Evolutionary conservation across 805 yeast species (phyloP).

Genomic region (Isabelozyma gotoi): DNA sequence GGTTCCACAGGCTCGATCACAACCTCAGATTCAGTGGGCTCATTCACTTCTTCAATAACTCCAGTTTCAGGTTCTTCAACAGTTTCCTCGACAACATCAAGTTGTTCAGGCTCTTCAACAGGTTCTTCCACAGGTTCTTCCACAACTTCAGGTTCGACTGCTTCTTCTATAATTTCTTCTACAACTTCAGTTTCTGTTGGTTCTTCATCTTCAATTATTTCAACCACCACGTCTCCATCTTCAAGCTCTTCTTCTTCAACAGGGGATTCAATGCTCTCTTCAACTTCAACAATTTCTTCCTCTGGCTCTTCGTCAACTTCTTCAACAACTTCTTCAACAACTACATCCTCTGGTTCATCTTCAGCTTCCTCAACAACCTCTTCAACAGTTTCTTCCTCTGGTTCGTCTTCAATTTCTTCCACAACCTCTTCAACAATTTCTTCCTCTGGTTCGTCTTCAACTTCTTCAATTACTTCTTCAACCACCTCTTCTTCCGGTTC

Average conservation of each 20-base stretch:
- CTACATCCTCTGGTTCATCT: constrained; percentile 4
- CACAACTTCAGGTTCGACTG: background rate
- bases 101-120: background rate
- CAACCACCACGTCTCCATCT: constrained; percentile 12
- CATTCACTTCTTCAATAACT: background rate
- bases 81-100: background rate
- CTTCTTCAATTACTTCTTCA: constrained; percentile 5
- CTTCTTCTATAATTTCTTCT: background rate
- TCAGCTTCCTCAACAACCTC: background rate
- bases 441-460: constrained; percentile 2
- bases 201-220: constrained; percentile 5
- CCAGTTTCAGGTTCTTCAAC: background rate
- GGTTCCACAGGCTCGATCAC: background rate
- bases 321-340: constrained; percentile 3
- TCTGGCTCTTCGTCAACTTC: constrained; percentile 6
- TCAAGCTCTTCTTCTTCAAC: constrained; percentile 18
- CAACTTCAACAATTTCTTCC: constrained; percentile 5
- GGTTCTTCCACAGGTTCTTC: background rate
- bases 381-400: constrained; percentile 3
- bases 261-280: constrained; percentile 4
- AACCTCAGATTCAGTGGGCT: background rate
- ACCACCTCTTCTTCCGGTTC: constrained; percentile 4
- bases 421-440: constrained; percentile 4
- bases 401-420: constrained; percentile 5
- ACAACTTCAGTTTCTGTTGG: constrained; percentile 1